A percentile compares a stretch with the other conserved stretches of the same genome.
Evolutionary conservation across 345 rosid genomes (phyloP).

Genomic region (Pugionium cornutum): DNA sequence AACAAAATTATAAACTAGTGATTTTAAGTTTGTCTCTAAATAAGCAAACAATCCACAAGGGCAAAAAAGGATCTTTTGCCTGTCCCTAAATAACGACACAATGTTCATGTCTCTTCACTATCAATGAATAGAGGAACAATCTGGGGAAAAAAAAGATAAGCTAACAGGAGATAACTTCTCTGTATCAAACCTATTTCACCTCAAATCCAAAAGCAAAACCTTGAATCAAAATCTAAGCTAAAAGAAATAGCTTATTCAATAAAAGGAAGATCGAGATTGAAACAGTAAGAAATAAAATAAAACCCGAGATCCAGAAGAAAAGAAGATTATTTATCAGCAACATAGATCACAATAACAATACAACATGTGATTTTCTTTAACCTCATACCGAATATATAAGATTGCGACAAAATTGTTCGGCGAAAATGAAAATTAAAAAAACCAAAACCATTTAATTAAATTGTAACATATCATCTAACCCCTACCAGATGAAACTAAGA

Average conservation of each 20-base stretch:
- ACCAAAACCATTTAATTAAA: constrained; percentile 5
- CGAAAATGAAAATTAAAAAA: background rate
- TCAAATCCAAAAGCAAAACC: constrained; percentile 21
- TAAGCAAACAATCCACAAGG: constrained; percentile 28
- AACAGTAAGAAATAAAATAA: background rate
- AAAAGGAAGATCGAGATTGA: background rate
- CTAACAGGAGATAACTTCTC: background rate
- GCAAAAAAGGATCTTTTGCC: constrained; percentile 4
- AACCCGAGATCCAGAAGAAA: constrained; percentile 33
- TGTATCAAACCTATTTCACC: background rate
- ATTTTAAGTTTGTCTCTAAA: constrained; percentile 16
- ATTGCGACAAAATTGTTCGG: background rate
- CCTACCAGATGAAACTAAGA: constrained; percentile 10
- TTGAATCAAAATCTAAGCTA: constrained; percentile 17
- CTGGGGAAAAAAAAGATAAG: background rate
- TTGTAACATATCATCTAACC: constrained; percentile 14
- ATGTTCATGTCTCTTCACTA: constrained; percentile 17
- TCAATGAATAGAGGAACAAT: constrained; percentile 23
- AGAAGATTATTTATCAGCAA: background rate
- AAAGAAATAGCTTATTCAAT: constrained; percentile 2
- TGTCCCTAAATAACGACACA: constrained; percentile 12
- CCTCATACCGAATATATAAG: constrained; percentile 4
- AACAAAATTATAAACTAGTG: constrained; percentile 9
- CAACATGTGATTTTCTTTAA: constrained; percentile 6
- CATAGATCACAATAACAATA: constrained; percentile 17